phyloP scores from a whole-genome alignment of 768 basidiomycete genomes.

The Agaricus bisporus region DNA sequence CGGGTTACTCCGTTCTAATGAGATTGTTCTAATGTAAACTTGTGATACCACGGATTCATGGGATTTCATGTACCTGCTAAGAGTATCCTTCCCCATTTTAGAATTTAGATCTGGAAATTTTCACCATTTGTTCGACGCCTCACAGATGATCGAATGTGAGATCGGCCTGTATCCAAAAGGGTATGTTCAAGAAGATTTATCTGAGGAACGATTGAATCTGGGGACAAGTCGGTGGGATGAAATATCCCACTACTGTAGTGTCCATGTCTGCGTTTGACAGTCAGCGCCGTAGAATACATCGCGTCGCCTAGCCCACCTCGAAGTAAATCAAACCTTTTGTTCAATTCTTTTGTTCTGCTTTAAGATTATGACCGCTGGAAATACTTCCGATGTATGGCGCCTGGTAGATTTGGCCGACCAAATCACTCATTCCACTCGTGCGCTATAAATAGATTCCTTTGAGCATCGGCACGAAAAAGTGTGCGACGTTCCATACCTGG shows the following conservation, averaged over 20 bases:
- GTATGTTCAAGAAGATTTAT: neutral
- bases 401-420: neutral
- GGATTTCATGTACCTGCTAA: neutral
- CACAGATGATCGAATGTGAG: neutral
- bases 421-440: neutral
- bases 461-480: neutral
- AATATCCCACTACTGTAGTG: neutral
- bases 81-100: neutral
- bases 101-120: neutral
- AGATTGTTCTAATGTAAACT: neutral
- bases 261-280: neutral
- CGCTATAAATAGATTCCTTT: slow-evolving; percentile 1
- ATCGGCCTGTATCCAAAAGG: neutral
- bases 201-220: neutral
- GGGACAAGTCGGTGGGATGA: neutral
- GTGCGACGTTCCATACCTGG: neutral
- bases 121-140: neutral
- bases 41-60: neutral
- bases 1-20: neutral
- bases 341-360: slow-evolving; percentile 3
- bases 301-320: neutral
- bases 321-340: neutral
- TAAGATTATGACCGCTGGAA: neutral
- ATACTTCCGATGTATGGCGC: neutral
- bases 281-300: neutral